Evolutionary conservation across 805 yeast genomes (phyloP).

Genomic region (Starmerella khaoyaiensis): DNA sequence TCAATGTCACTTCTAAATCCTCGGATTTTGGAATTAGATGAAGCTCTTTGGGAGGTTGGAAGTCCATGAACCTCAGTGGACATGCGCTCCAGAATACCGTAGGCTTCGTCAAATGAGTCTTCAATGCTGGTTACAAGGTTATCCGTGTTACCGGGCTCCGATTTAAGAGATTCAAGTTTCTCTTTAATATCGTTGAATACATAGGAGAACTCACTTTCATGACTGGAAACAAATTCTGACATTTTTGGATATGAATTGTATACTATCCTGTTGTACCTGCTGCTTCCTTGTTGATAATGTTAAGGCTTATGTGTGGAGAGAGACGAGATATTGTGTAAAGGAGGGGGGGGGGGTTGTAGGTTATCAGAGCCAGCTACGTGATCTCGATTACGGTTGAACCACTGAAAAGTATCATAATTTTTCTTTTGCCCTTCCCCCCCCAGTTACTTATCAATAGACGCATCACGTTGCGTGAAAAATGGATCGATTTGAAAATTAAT

Average conservation of each 20-base stretch:
- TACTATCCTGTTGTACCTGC: too few relatives aligned
- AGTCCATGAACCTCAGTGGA: slow-evolving; percentile 72
- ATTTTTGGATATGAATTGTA: neutral
- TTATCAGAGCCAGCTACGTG: too few relatives aligned
- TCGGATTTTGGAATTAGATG: slow-evolving; percentile 63
- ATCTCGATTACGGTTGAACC: too few relatives aligned
- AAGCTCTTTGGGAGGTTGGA: slow-evolving; percentile 60
- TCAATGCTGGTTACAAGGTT: slow-evolving; percentile 13
- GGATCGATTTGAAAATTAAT: too few relatives aligned
- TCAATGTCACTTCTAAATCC: slow-evolving; percentile 51
- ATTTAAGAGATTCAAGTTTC: slow-evolving; percentile 41
- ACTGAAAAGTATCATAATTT: too few relatives aligned
- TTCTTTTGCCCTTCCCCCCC: too few relatives aligned
- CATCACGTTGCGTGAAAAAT: too few relatives aligned
- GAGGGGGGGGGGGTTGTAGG: too few relatives aligned
- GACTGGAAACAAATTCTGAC: slow-evolving; percentile 42
- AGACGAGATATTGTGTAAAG: too few relatives aligned
- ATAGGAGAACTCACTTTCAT: slow-evolving; percentile 60
- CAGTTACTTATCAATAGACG: too few relatives aligned
- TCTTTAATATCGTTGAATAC: slow-evolving; percentile 58
- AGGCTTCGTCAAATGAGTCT: slow-evolving; percentile 54
- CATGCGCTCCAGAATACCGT: slow-evolving; percentile 76
- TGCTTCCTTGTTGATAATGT: too few relatives aligned
- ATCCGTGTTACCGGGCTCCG: slow-evolving; percentile 24
- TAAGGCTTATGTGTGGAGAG: too few relatives aligned